Evolutionary conservation across 1,284 basidiomycete species (phyloP), one percentile per base, ranked within the genome.

Genomic region (Pterulicium gracile): DNA sequence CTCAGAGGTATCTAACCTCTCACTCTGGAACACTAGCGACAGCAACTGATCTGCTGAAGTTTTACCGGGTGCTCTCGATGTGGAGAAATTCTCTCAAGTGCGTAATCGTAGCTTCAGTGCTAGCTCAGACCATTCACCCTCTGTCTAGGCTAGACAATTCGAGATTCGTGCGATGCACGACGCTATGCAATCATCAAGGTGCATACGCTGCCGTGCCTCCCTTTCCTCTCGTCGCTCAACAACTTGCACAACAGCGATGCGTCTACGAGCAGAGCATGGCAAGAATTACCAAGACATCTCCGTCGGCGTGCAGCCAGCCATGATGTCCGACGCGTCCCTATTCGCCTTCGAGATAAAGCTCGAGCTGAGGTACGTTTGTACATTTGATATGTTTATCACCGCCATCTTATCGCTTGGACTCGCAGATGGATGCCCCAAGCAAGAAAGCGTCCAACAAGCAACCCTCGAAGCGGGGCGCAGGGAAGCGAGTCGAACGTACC

Each of bases 231-330:
- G 32, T 42, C 13, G 22, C 45, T 48, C 14, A 52, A 45, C 20
- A 24, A 1, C 3, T 41, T 14, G 14, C 22, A 54, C 62, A 62
- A 15, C 55, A 79, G 77, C 46, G 65, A 61, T 24, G 77, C 74
- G 50, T 77, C 81, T 19, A 87, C 81, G 0, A 80, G 87, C 50
- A 72, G 93, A 47, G 88, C 82, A 1, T 97, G 93, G 79, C 93
- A 97, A 62, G 80, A 85, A 13, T 71, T 96, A 5, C 93, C 93
- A 7, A 74, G 93, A 18, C 88, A 93, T 59, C 70, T 97, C 12
- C 76, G 93, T 19, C 76, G 93, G 23, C 73, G 93, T 55, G 92
- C 93, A 7, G 93, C 93, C 1, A 93, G 89, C 54, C 93, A 96
- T 61, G 86, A 96, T 62, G 81, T 90, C 15, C 78, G 89, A 3